phyloP scores from a whole-genome alignment of 805 yeast genomes.

The Starmerella scarabaei region DNA sequence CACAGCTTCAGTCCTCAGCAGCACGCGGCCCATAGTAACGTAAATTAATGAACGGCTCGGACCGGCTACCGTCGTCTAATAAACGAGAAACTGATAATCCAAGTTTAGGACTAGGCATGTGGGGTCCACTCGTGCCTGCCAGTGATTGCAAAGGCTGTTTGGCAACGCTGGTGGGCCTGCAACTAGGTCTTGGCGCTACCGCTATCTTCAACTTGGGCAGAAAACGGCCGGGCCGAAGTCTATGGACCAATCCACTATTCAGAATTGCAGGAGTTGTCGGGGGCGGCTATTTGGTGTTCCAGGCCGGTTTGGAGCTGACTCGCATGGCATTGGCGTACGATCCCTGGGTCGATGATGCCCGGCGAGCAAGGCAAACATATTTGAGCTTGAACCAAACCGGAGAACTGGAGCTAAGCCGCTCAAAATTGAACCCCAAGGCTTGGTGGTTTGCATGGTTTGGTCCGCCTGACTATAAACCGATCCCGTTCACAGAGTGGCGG shows the following conservation, averaged over 20 bases:
- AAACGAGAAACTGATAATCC: too few relatives aligned
- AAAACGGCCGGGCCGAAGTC: constrained; percentile 13
- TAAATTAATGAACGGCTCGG: too few relatives aligned
- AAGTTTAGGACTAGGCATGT: constrained; percentile 43
- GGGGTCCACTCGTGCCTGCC: constrained; percentile 69
- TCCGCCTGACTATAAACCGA: constrained; percentile 44
- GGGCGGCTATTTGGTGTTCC: constrained; percentile 40
- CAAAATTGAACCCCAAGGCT: constrained; percentile 2
- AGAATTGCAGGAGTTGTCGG: constrained; percentile 26
- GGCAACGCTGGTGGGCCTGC: constrained; percentile 40
- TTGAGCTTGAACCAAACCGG: constrained; percentile 2
- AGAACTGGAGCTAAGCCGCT: not conserved
- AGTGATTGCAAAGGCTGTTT: constrained; percentile 48
- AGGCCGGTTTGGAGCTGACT: constrained; percentile 43
- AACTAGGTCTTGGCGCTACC: constrained; percentile 37
- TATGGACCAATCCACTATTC: constrained; percentile 25
- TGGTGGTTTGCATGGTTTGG: constrained; percentile 51
- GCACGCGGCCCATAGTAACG: too few relatives aligned
- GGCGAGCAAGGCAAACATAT: constrained; percentile 34
- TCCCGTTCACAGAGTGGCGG: constrained; percentile 27
- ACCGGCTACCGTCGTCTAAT: too few relatives aligned
- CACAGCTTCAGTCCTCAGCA: too few relatives aligned
- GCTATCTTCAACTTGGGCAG: constrained; percentile 22
- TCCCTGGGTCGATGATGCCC: constrained; percentile 66
- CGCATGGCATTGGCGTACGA: constrained; percentile 37